These are phyloP conservation scores for Trypanosoma lewisi DNA, from an alignment of 208 protist species.

Conservation along the genomic window DNA sequence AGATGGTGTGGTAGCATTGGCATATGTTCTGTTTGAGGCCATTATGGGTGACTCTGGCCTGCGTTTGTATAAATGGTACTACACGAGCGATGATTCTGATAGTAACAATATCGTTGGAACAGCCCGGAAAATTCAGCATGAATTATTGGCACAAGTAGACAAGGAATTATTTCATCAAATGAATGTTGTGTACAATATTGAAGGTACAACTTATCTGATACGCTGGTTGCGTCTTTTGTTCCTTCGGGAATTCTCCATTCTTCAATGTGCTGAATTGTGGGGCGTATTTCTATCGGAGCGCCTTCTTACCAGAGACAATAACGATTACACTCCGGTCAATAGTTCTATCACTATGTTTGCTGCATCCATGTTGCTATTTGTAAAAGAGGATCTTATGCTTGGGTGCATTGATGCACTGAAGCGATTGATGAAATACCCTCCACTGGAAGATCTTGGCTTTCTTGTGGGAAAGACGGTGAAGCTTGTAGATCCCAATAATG, in stretches of 20 bases:
- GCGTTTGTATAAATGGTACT: constrained; percentile 52
- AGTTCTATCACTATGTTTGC: constrained; percentile 57
- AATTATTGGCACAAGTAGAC: constrained; percentile 56
- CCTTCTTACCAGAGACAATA: constrained; percentile 15
- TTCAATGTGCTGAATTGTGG: constrained; percentile 67
- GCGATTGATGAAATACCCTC: constrained; percentile 83
- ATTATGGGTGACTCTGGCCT: constrained; percentile 41
- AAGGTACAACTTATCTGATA: constrained; percentile 78
- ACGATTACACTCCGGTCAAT: constrained; percentile 32
- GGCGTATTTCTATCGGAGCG: constrained; percentile 72
- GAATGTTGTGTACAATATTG: constrained; percentile 62
- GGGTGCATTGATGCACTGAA: constrained; percentile 45
- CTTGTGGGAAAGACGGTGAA: constrained; percentile 29
- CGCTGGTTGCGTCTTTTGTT: constrained; percentile 90
- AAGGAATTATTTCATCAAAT: constrained; percentile 55
- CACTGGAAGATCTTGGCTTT: constrained; percentile 41
- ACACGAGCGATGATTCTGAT: constrained; percentile 15
- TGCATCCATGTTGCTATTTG: constrained; percentile 55
- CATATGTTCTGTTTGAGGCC: constrained; percentile 46
- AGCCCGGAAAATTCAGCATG: constrained; percentile 48
- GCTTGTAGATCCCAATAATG: constrained; percentile 5
- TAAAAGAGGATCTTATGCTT: constrained; percentile 34
- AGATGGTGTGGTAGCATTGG: constrained; percentile 16
- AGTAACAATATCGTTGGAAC: constrained; percentile 41
- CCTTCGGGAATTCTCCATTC: constrained; percentile 80